Conservation (phyloP, 2,329 filamentous ascomycete species). For the Pseudocercospora musae region DNA sequence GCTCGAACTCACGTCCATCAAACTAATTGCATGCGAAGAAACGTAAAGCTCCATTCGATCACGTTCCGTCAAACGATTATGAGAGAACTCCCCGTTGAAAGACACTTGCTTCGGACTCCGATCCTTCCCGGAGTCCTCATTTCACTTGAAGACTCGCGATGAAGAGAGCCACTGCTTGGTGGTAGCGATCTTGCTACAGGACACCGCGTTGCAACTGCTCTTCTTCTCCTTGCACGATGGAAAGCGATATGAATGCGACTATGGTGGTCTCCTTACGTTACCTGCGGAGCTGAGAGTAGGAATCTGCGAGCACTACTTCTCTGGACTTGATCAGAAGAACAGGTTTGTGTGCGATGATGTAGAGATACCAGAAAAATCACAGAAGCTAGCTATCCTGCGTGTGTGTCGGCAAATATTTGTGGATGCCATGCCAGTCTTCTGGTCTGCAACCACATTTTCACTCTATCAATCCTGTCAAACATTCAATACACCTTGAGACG, state of each 20-base stretch:
- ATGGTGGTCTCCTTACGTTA: not conserved
- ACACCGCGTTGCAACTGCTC: too few relatives aligned
- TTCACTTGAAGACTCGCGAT: not conserved
- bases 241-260: not conserved
- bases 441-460: not conserved
- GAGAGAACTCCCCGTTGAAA: not conserved
- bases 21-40: not conserved
- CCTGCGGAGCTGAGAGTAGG: conserved; percentile 4
- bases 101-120: not conserved
- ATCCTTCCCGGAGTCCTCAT: not conserved
- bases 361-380: not conserved
- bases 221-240: not conserved
- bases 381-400: not conserved
- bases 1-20: not conserved
- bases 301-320: not conserved
- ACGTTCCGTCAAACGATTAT: not conserved
- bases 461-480: not conserved
- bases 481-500: conserved; percentile 3
- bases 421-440: conserved; percentile 3
- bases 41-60: not conserved
- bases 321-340: not conserved
- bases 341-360: not conserved
- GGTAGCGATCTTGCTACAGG: too few relatives aligned
- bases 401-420: not conserved
- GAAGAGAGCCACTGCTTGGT: not conserved